Percentiles rank a stretch among this genome's conserved stretches.
Conservation (phyloP, 1,139 yeast species). For the Candida dubliniensis region DNA sequence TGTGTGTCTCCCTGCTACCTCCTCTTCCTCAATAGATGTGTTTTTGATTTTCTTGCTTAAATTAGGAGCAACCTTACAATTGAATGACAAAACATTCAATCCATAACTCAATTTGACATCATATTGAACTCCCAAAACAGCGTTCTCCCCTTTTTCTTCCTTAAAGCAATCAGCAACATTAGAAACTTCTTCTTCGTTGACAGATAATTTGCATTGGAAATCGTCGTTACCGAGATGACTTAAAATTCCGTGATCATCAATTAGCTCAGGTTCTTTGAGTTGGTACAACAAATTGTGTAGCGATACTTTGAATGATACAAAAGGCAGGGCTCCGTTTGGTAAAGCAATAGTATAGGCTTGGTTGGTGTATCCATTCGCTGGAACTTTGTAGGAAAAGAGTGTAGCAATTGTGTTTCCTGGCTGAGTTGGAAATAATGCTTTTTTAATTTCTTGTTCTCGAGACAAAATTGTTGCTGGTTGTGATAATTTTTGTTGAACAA, state of each 20-base stretch:
- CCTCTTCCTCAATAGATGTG: constrained; percentile 21
- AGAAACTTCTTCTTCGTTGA: constrained; percentile 51
- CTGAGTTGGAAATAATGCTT: constrained; percentile 37
- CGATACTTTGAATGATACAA: constrained; percentile 43
- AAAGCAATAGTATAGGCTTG: constrained; percentile 45
- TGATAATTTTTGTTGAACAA: constrained; percentile 26
- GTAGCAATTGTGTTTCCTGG: constrained; percentile 24
- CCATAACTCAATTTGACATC: constrained; percentile 53
- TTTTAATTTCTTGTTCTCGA: constrained; percentile 29
- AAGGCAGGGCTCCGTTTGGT: constrained; percentile 46
- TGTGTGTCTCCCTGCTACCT: constrained; percentile 43
- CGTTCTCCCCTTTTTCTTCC: constrained; percentile 22
- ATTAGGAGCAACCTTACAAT: constrained; percentile 45
- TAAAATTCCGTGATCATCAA: constrained; percentile 31
- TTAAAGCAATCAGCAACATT: constrained; percentile 39
- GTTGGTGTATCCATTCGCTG: constrained; percentile 43
- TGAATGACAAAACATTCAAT: constrained; percentile 47
- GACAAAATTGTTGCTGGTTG: constrained; percentile 15
- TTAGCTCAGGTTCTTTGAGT: constrained; percentile 34
- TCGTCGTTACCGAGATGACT: constrained; percentile 36
- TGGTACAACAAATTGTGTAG: constrained; percentile 43
- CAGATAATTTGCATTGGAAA: constrained; percentile 43
- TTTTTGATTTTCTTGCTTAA: constrained; percentile 36
- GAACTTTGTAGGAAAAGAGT: constrained; percentile 48
- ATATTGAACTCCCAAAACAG: constrained; percentile 39